phyloP scores from a whole-genome alignment of 2,329 filamentous ascomycete genomes.

The Chrysoporthe puriensis region DNA sequence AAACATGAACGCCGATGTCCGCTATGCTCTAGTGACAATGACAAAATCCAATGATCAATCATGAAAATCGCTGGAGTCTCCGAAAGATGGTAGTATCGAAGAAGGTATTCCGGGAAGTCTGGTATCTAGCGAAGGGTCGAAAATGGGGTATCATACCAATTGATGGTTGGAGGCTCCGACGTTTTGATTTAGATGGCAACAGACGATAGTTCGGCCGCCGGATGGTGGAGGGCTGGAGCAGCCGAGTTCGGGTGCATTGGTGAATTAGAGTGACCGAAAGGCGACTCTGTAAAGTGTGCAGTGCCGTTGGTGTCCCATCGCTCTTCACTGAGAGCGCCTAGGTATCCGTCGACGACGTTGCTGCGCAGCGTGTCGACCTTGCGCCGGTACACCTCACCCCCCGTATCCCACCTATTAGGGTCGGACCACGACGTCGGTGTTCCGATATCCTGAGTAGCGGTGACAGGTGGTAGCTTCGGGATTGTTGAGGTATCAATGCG shows the following conservation, averaged over 20 bases:
- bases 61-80: slow-evolving; percentile 10
- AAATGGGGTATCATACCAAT: slow-evolving; percentile 28
- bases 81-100: slow-evolving; percentile 17
- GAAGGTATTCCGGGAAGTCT: slow-evolving; percentile 13
- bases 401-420: slow-evolving; percentile 64
- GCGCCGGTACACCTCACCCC: slow-evolving; percentile 80
- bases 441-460: slow-evolving; percentile 37
- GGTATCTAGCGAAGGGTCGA: slow-evolving; percentile 9
- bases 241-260: slow-evolving; percentile 43
- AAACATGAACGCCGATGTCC: slow-evolving; percentile 26
- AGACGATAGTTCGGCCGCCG: slow-evolving; percentile 34
- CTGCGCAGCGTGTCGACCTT: slow-evolving; percentile 86
- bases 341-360: slow-evolving; percentile 84
- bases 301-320: slow-evolving; percentile 56
- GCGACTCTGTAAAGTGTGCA: slow-evolving; percentile 43
- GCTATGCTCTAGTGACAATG: slow-evolving; percentile 27
- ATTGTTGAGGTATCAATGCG: slow-evolving; percentile 44
- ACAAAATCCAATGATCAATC: slow-evolving; percentile 24
- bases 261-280: slow-evolving; percentile 42
- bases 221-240: slow-evolving; percentile 53
- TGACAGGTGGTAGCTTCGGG: slow-evolving; percentile 39
- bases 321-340: slow-evolving; percentile 84
- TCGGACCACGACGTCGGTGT: slow-evolving; percentile 44
- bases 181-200: slow-evolving; percentile 13
- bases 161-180: slow-evolving; percentile 9